Evolutionary conservation across 2,329 filamentous ascomycete genomes (phyloP), one percentile per base, ranked within the genome.

Genomic region (Arachnopeziza araneosa): DNA sequence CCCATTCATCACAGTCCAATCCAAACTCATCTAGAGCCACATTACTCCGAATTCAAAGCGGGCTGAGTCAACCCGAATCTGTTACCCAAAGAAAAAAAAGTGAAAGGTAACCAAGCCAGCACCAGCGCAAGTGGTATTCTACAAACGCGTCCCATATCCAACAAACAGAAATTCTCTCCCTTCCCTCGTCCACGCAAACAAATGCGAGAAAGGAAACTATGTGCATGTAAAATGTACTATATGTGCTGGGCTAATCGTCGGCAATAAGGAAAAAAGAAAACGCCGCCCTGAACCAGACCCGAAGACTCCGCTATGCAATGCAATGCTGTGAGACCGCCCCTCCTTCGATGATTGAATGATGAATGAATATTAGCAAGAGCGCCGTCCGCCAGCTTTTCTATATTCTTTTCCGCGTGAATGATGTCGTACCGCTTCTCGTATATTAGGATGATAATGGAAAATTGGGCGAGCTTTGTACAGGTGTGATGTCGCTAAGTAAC

Each of bases 401-500:
- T 66, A 60, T 64, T 63, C 58, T 63, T 63, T 63, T 63, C 54
- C 59, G 63, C 64, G 36, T 21, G 52, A 53, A 63, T 66, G 55
- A 65, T 61, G 64, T 66, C 61, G 60, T 67, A 56, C 59, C 61
- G 60, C 61, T 60, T 55, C 57, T 58, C 51, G 55, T 62, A 24
- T 59, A 60, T 60, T 60, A 60, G 52, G 48, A 55, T 53, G 26
- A 56, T 58, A 54, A 54, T 48, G 57, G 51, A 44, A 63, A 54
- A 48, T 59, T 60, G 58, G 26, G 23, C 26, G 24, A 26, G 57
- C 56, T 67, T 63, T 67, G 58, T 69, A 67, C 63, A 68, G 52
- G 51, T 57, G 36, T 55, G 54, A 32, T 36, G 17, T 56, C 55
- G 14, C 17, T 51, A 50, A 17, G 54, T 44, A 32, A 53, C 2